These are phyloP conservation scores for Dalechampia spathulata DNA, from an alignment of 441 rosid species.

Conservation along the genomic window DNA sequence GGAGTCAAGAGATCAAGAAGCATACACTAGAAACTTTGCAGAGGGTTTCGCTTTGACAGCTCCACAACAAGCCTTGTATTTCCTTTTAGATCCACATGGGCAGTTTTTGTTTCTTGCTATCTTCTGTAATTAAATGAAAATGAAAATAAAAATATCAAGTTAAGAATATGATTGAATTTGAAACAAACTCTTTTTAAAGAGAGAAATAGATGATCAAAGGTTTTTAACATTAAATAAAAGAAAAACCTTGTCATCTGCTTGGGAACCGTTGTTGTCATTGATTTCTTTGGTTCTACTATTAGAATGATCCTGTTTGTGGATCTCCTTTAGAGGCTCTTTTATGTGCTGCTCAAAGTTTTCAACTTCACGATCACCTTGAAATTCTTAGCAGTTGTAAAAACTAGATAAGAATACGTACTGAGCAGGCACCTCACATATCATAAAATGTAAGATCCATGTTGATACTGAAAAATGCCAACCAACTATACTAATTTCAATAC, in stretches of 20 bases:
- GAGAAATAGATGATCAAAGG: background rate
- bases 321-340: slow-evolving; percentile 28
- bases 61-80: slow-evolving; percentile 87
- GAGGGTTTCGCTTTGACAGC: slow-evolving; percentile 53
- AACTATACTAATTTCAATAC: background rate
- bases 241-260: slow-evolving; percentile 50
- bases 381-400: slow-evolving; percentile 5
- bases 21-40: slow-evolving; percentile 39
- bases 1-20: slow-evolving; percentile 15
- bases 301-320: slow-evolving; percentile 21
- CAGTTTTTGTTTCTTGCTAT: slow-evolving; percentile 69
- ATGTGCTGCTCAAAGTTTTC: slow-evolving; percentile 26
- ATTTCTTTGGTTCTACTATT: slow-evolving; percentile 22
- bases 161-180: background rate
- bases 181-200: background rate
- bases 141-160: background rate
- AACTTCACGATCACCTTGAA: slow-evolving; percentile 29
- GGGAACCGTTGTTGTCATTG: slow-evolving; percentile 25
- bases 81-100: slow-evolving; percentile 87
- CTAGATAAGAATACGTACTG: background rate
- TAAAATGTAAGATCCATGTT: slow-evolving; percentile 9
- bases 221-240: slow-evolving; percentile 6
- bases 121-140: slow-evolving; percentile 34
- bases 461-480: background rate
- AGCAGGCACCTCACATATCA: slow-evolving; percentile 2